Percentiles rank a stretch among this genome's conserved stretches.
These are phyloP conservation scores for Mycena metata DNA, from an alignment of 768 basidiomycete genomes.

Conservation along the genomic window DNA sequence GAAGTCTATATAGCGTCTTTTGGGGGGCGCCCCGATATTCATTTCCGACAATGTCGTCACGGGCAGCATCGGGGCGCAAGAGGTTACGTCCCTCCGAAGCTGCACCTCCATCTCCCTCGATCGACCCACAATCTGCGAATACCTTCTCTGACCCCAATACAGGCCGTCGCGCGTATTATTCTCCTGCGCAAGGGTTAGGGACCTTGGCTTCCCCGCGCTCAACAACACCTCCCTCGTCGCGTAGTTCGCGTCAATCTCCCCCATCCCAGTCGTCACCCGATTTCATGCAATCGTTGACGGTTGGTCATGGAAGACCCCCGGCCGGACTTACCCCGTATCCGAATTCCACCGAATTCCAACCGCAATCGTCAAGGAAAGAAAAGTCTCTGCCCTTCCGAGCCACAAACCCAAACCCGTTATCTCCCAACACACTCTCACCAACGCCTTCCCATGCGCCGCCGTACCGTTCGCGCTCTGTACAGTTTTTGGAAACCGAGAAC, in stretches of 20 bases:
- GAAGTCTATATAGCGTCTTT: background rate
- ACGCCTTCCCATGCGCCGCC: slow-evolving; percentile 21
- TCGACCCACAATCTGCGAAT: slow-evolving; percentile 3
- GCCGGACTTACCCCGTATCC: slow-evolving; percentile 18
- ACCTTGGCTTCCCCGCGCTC: background rate
- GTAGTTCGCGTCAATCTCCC: slow-evolving; percentile 11
- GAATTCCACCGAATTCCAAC: background rate
- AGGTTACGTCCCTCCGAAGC: slow-evolving; percentile 17
- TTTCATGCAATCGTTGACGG: background rate
- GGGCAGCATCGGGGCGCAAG: slow-evolving; percentile 37
- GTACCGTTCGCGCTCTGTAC: slow-evolving; percentile 6
- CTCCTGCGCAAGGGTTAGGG: slow-evolving; percentile 1
- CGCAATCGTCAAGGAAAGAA: slow-evolving; percentile 22
- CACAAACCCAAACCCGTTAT: background rate
- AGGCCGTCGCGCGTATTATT: background rate
- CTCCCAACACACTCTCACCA: background rate
- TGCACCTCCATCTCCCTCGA: background rate
- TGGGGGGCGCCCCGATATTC: background rate
- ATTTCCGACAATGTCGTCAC: slow-evolving; percentile 32
- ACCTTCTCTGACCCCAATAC: background rate
- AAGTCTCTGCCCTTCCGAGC: slow-evolving; percentile 13
- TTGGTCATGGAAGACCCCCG: background rate
- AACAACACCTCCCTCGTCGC: background rate
- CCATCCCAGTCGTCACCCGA: slow-evolving; percentile 21
- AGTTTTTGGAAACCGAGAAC: slow-evolving; percentile 16